phyloP scores from a whole-genome alignment of 2,329 filamentous ascomycete species.

The Fusarium sp. region DNA sequence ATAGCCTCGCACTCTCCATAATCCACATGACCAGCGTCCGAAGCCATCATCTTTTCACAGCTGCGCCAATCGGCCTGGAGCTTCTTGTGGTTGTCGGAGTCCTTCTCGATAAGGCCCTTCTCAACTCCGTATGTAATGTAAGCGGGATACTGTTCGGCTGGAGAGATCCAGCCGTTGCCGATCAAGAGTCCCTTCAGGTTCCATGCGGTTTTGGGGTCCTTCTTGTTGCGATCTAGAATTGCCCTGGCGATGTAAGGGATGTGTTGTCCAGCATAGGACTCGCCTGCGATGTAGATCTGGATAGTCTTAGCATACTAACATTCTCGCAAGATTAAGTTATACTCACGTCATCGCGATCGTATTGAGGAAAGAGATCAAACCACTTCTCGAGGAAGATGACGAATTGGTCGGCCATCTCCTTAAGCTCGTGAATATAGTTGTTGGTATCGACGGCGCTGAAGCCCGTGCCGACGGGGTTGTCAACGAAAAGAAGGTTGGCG shows the following conservation, averaged over 20 bases:
- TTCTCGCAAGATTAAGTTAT: not conserved
- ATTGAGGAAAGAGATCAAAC: constrained; percentile 91
- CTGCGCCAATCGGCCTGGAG: constrained; percentile 76
- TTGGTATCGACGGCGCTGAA: constrained; percentile 96
- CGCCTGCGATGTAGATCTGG: constrained; percentile 92
- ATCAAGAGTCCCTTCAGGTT: constrained; percentile 87
- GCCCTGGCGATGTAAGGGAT: constrained; percentile 96
- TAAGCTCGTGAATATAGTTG: constrained; percentile 84
- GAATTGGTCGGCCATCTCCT: constrained; percentile 91
- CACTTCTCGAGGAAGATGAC: constrained; percentile 90
- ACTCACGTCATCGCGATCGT: constrained; percentile 89
- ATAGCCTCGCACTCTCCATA: constrained; percentile 79
- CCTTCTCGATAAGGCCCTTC: constrained; percentile 76
- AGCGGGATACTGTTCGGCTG: constrained; percentile 86
- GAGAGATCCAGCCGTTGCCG: constrained; percentile 97
- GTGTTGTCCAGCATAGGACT: constrained; percentile 96
- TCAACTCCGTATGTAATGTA: constrained; percentile 87
- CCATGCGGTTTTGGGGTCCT: constrained; percentile 68
- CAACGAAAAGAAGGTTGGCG: constrained; percentile 94
- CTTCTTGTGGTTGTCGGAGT: constrained; percentile 70
- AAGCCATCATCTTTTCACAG: constrained; percentile 73
- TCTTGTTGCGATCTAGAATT: constrained; percentile 87
- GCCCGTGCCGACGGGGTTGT: constrained; percentile 95
- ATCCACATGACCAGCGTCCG: constrained; percentile 67
- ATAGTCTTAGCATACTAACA: constrained; percentile 33